Conservation (phyloP, 2,329 filamentous ascomycete genomes). For the Aspergillus sp. region DNA sequence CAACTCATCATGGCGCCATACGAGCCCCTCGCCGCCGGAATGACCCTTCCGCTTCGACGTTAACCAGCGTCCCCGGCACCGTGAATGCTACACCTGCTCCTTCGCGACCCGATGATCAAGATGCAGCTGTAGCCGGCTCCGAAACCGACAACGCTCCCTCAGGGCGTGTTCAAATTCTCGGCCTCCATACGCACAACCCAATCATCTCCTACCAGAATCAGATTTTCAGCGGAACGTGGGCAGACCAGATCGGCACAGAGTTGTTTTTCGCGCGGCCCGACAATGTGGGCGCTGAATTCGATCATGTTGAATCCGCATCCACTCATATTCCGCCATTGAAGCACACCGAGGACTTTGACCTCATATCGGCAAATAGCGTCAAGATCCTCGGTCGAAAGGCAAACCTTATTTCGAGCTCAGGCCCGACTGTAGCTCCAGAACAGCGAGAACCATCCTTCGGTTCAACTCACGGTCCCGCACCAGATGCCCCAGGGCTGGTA, state of each 20-base stretch:
- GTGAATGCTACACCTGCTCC: conserved; percentile 9
- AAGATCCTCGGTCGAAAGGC: conserved; percentile 69
- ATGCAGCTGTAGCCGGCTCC: conserved; percentile 42
- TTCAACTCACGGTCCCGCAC: neutral
- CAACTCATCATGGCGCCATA: conserved; percentile 41
- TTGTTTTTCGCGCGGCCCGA: conserved; percentile 63
- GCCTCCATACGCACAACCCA: conserved; percentile 73
- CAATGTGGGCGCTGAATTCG: conserved; percentile 24
- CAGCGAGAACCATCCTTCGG: neutral
- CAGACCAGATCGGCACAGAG: conserved; percentile 79
- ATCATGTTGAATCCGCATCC: conserved; percentile 28
- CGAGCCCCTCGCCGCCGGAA: conserved; percentile 33
- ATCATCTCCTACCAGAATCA: conserved; percentile 77
- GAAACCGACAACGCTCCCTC: conserved; percentile 21
- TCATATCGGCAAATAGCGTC: conserved; percentile 69
- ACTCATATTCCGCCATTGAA: conserved; percentile 50
- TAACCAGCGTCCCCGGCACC: conserved; percentile 1
- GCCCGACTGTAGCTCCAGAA: conserved; percentile 12
- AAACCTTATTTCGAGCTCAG: conserved; percentile 52
- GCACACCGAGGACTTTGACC: conserved; percentile 56
- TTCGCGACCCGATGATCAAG: conserved; percentile 27
- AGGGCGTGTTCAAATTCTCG: conserved; percentile 72
- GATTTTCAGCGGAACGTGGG: conserved; percentile 79
- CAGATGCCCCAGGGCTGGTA: neutral
- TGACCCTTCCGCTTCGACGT: conserved; percentile 15